Conservation (phyloP, 257 asterid genomes). For the Nicotiana obtusifolia region DNA sequence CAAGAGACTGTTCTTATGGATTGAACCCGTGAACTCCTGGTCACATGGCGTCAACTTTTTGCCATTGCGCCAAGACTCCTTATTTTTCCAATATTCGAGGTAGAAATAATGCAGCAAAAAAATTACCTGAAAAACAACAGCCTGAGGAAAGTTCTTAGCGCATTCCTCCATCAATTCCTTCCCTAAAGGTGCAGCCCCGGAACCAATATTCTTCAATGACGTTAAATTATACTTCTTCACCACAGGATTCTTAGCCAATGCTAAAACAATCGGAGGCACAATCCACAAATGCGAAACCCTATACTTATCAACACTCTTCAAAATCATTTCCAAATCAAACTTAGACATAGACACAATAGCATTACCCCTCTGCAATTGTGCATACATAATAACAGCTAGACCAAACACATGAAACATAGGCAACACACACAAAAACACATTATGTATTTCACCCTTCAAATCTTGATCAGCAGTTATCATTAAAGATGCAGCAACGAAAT, state of each 20-base stretch:
- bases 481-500: conserved; percentile 57
- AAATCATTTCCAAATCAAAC: conserved; percentile 58
- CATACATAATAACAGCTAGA: conserved; percentile 52
- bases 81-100: not conserved
- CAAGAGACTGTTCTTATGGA: not conserved
- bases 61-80: not conserved
- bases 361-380: conserved; percentile 85
- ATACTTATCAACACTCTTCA: conserved; percentile 59
- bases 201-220: conserved; percentile 67
- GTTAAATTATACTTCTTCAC: conserved; percentile 56
- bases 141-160: conserved; percentile 77
- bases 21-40: not conserved
- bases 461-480: conserved; percentile 75
- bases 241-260: conserved; percentile 52
- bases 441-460: conserved; percentile 46
- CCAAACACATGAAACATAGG: conserved; percentile 99
- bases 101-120: not conserved
- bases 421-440: conserved; percentile 51
- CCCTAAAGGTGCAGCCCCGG: conserved; percentile 96
- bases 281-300: conserved; percentile 66
- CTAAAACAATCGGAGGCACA: conserved; percentile 87
- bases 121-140: conserved; percentile 59
- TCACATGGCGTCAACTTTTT: not conserved
- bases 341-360: conserved; percentile 62
- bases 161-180: conserved; percentile 86